Conservation (phyloP, 108 stramenopile species). For the Pseudonitzschia multiseries region DNA sequence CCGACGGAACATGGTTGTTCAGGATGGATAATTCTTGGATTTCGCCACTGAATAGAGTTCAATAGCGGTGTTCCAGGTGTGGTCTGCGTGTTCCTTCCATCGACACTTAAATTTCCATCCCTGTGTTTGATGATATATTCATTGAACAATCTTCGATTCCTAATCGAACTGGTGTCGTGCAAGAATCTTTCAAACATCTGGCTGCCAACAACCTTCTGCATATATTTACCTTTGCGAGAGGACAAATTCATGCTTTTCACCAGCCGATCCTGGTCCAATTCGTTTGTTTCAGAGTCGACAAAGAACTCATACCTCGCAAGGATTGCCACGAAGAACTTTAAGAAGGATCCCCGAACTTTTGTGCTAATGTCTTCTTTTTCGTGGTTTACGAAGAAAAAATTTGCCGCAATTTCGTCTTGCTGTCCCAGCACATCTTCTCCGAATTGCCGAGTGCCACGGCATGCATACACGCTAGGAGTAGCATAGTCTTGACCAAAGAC, state of each 20-base stretch:
- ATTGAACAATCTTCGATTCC: constrained; percentile 74
- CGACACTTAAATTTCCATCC: neutral
- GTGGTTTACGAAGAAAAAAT: constrained; percentile 12
- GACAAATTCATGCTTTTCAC: neutral
- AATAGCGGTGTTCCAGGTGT: neutral
- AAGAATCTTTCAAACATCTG: constrained; percentile 83
- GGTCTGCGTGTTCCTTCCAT: neutral
- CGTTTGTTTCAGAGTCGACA: constrained; percentile 42
- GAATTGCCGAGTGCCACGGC: neutral
- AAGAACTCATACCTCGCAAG: constrained; percentile 52
- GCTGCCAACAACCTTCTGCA: constrained; percentile 33
- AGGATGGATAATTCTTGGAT: neutral
- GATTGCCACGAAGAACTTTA: constrained; percentile 69
- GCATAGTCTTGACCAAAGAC: constrained; percentile 5
- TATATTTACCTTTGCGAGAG: constrained; percentile 17
- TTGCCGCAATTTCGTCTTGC: constrained; percentile 20
- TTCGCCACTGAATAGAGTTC: neutral
- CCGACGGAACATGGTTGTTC: neutral
- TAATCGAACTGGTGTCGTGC: constrained; percentile 18
- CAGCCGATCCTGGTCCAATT: constrained; percentile 14
- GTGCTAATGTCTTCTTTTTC: neutral
- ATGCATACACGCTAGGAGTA: neutral
- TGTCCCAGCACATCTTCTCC: constrained; percentile 18
- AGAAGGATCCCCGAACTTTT: constrained; percentile 60
- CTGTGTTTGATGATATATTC: constrained; percentile 51